Evolutionary conservation across 2,329 filamentous ascomycete species (phyloP), one percentile per base, ranked within the genome.

Genomic region (Coniochaeta ligniaria): DNA sequence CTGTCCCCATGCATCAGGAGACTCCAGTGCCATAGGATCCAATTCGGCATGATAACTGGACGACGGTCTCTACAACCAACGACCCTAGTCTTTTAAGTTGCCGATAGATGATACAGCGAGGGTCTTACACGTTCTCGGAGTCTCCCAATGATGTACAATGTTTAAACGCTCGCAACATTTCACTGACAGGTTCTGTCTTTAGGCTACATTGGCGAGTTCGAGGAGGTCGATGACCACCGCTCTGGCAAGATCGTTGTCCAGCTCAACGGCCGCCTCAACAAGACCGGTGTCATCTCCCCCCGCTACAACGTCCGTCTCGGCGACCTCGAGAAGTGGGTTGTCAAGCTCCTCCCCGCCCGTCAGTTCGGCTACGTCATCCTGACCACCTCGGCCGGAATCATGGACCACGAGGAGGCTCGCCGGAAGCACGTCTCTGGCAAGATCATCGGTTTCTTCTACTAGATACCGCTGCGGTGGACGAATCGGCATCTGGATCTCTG

Each of bases 41-140:
- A 71, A 73, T 88, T 95, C 95, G 94, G 93, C 89, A 90, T 97
- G 92, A 98, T 98, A 98, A 98, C 95, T 99, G 96, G 94, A 91
- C 89, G 88, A 92, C 86, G 87, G 88, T 94, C 88, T 89, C 86
- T 86, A 75, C 84, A 69, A 69, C 77, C 82, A 79, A 97, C 92
- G 91, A 89, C 88, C 84, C 89, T 87, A 92, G 94, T 92, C 93
- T 92, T 99, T 98, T 99, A 98, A 98, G 87, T 96, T 87, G 87
- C 92, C 94, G 95, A 96, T 90, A 99, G 80, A 99, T 95, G 78
- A 81, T 90, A 75, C 71, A 78, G 86, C 88, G 88, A 88, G 86
- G 89, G 89, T 94, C 92, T 97, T 96, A 96, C 92, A 96, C 90
- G 89, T 96, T 92, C 87, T 88, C 89, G 83, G 86, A 90, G 81